Evolutionary conservation across 257 asterid genomes (phyloP).

Genomic region (Solanum acaule): DNA sequence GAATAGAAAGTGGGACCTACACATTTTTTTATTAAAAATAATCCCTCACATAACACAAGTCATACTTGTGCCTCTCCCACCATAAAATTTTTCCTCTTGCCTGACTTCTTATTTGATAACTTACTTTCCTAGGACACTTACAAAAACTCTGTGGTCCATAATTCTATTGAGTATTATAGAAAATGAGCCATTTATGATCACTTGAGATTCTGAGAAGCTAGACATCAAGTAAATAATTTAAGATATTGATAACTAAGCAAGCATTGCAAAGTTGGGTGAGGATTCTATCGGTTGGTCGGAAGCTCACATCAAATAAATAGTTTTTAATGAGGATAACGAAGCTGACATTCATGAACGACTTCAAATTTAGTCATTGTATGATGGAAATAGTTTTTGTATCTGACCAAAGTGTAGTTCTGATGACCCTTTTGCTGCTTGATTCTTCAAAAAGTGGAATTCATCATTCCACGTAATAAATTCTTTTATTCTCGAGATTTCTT

Average conservation of each 20-base stretch:
- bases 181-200: background rate
- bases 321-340: background rate
- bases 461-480: background rate
- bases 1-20: too few relatives aligned
- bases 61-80: too few relatives aligned
- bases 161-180: background rate
- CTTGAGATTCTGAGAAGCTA: background rate
- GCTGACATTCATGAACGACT: background rate
- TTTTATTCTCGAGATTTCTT: background rate
- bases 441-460: background rate
- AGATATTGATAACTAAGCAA: background rate
- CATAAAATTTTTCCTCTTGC: too few relatives aligned
- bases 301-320: background rate
- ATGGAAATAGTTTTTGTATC: background rate
- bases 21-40: too few relatives aligned
- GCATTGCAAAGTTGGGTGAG: background rate
- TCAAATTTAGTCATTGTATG: background rate
- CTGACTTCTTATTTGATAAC: background rate
- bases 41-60: too few relatives aligned
- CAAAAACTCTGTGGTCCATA: background rate
- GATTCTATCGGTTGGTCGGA: background rate
- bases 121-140: background rate
- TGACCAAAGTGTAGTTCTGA: background rate
- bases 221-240: background rate
- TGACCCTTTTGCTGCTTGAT: background rate